A percentile compares a stretch with the other conserved stretches of the same genome.
phyloP scores from a whole-genome alignment of 345 rosid genomes.

The Linum tenue region DNA sequence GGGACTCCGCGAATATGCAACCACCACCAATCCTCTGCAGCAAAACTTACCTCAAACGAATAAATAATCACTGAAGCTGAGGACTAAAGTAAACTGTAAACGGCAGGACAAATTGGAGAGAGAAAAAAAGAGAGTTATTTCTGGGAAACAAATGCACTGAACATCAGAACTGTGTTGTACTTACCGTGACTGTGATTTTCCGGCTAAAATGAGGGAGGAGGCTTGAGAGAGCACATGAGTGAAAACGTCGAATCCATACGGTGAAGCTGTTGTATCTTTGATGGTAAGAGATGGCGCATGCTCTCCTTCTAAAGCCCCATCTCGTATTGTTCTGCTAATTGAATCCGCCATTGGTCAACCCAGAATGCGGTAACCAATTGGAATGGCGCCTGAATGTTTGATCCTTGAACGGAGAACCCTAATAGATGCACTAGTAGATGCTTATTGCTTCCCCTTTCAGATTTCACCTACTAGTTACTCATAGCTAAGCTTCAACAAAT shows the following conservation, averaged over 20 bases:
- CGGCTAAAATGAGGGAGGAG: conserved; percentile 49
- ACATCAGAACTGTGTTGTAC: conserved; percentile 2
- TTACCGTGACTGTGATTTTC: conserved; percentile 70
- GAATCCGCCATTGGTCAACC: conserved; percentile 50
- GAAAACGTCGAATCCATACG: conserved; percentile 61
- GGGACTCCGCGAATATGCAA: conserved; percentile 57
- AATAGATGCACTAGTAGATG: too few species aligned
- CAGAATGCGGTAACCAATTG: too few species aligned
- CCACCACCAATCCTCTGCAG: conserved; percentile 57
- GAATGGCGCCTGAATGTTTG: too few species aligned
- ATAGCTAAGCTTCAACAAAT: too few species aligned
- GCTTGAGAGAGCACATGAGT: conserved; percentile 50
- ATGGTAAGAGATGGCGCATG: conserved; percentile 70
- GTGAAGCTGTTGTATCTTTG: conserved; percentile 53
- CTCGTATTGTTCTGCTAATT: conserved; percentile 64
- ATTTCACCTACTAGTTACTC: too few species aligned
- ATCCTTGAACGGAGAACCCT: too few species aligned
- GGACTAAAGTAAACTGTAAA: background rate
- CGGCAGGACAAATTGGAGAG: background rate
- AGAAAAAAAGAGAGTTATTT: background rate
- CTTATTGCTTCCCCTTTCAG: too few species aligned
- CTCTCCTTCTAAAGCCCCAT: conserved; percentile 77
- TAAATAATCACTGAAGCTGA: background rate
- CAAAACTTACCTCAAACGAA: background rate
- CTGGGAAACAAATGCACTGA: background rate